A percentile compares a stretch with the other conserved stretches of the same genome.
These are phyloP conservation scores for Singerocomus inundabilis DNA, from an alignment of 1,284 basidiomycete genomes.

Conservation along the genomic window DNA sequence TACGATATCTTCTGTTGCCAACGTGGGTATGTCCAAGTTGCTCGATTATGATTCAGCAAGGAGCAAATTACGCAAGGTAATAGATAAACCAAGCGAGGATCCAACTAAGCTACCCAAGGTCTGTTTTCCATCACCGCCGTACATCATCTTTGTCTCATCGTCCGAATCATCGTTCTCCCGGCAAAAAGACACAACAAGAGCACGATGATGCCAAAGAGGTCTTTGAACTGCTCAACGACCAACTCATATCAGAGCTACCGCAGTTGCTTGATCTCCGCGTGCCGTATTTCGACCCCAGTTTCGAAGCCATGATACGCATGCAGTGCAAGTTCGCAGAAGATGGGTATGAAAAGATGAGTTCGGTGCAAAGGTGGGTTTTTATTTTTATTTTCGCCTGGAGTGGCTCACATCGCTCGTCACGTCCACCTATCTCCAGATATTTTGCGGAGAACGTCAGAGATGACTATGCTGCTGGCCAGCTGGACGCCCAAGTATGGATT, in stretches of 20 bases:
- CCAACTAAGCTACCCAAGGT: constrained; percentile 87
- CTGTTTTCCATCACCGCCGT: constrained; percentile 17
- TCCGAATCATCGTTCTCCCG: not conserved
- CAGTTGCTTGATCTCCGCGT: constrained; percentile 92
- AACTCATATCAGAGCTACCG: constrained; percentile 89
- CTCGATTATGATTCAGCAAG: constrained; percentile 95
- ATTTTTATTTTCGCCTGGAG: not conserved
- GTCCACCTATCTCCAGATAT: constrained; percentile 51
- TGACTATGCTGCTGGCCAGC: constrained; percentile 94
- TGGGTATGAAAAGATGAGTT: constrained; percentile 96
- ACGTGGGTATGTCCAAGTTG: constrained; percentile 49
- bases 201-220: constrained; percentile 92
- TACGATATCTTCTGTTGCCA: not conserved
- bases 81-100: constrained; percentile 94
- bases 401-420: not conserved
- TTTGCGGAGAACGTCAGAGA: constrained; percentile 89
- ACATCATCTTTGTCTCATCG: not conserved
- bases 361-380: constrained; percentile 77
- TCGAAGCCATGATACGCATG: constrained; percentile 98
- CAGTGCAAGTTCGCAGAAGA: constrained; percentile 97
- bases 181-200: constrained; percentile 82
- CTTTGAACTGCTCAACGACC: constrained; percentile 91
- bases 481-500: constrained; percentile 81
- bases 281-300: constrained; percentile 97
- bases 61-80: constrained; percentile 83